Evolutionary conservation across 2,329 filamentous ascomycete species (phyloP).

Genomic region (Pseudomassariella vexata): DNA sequence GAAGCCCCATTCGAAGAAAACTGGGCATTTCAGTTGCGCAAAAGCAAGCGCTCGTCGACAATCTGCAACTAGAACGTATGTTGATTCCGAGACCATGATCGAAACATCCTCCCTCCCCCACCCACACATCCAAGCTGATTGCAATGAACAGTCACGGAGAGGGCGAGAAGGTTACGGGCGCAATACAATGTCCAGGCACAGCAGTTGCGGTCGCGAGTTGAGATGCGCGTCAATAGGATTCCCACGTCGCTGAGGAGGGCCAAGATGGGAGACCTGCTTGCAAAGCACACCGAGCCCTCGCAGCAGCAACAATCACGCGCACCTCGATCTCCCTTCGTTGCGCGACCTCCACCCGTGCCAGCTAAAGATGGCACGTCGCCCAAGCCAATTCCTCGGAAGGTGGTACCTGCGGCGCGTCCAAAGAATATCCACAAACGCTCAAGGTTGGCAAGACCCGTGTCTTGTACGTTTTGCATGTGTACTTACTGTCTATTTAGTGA

Average conservation of each 20-base stretch:
- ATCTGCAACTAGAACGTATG: slow-evolving; percentile 82
- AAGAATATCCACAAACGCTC: slow-evolving; percentile 38
- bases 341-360: slow-evolving; percentile 40
- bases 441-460: slow-evolving; percentile 35
- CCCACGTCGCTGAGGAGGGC: slow-evolving; percentile 71
- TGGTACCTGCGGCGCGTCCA: slow-evolving; percentile 19
- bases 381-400: slow-evolving; percentile 29
- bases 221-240: slow-evolving; percentile 90
- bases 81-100: slow-evolving; percentile 4
- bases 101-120: slow-evolving; percentile 12
- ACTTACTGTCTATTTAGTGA: slow-evolving; percentile 39
- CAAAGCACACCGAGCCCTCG: slow-evolving; percentile 41
- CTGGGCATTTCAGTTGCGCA: slow-evolving; percentile 61
- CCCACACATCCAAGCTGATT: too few species aligned
- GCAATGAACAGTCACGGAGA: slow-evolving; percentile 30
- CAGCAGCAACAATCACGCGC: slow-evolving; percentile 29
- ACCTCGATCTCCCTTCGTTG: slow-evolving; percentile 18
- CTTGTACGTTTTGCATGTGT: slow-evolving; percentile 8
- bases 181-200: slow-evolving; percentile 87
- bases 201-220: slow-evolving; percentile 76
- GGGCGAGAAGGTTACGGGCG: slow-evolving; percentile 71
- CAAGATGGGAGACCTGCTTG: slow-evolving; percentile 75
- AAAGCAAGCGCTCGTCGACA: slow-evolving; percentile 84
- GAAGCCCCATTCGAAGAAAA: slow-evolving; percentile 56
- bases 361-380: slow-evolving; percentile 39